A percentile compares a stretch with the other conserved stretches of the same genome.
These are phyloP conservation scores for Hortiboletus campestris DNA, from an alignment of 768 basidiomycete genomes.

Conservation along the genomic window DNA sequence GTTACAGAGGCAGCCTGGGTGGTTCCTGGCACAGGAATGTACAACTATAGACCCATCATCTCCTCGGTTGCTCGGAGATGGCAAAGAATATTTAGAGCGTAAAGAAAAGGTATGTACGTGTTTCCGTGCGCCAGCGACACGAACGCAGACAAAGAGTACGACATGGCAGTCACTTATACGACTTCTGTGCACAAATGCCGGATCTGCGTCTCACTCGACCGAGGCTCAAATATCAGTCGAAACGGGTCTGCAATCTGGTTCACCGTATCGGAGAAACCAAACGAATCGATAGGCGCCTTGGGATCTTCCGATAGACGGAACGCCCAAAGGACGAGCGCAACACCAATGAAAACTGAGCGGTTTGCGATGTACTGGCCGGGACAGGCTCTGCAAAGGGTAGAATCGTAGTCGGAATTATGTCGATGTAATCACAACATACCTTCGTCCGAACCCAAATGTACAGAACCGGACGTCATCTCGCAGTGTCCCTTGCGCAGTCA, in stretches of 20 bases:
- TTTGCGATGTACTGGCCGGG: slow-evolving; percentile 3
- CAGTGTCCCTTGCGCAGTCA: neutral
- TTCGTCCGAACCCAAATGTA: slow-evolving; percentile 5
- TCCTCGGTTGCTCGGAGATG: no score
- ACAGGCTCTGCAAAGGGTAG: neutral
- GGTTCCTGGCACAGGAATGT: no score
- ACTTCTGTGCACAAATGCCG: neutral
- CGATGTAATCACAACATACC: neutral
- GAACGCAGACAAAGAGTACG: neutral
- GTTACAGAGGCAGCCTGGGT: no score
- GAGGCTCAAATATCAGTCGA: neutral
- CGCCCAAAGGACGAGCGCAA: neutral
- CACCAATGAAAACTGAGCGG: neutral
- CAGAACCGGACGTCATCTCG: slow-evolving; percentile 6
- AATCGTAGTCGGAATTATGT: no score
- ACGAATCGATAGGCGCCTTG: neutral
- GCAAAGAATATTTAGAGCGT: neutral
- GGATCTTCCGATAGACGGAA: slow-evolving; percentile 5
- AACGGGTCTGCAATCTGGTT: slow-evolving; percentile 1
- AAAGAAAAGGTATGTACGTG: neutral
- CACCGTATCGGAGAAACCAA: neutral
- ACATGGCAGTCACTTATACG: no score
- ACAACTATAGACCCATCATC: no score
- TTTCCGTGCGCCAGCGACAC: neutral
- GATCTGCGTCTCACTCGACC: slow-evolving; percentile 1